Evolutionary conservation across 371 early-diverging fungal species (phyloP), one percentile per base, ranked within the genome.

Genomic region (Mortierella sp.): DNA sequence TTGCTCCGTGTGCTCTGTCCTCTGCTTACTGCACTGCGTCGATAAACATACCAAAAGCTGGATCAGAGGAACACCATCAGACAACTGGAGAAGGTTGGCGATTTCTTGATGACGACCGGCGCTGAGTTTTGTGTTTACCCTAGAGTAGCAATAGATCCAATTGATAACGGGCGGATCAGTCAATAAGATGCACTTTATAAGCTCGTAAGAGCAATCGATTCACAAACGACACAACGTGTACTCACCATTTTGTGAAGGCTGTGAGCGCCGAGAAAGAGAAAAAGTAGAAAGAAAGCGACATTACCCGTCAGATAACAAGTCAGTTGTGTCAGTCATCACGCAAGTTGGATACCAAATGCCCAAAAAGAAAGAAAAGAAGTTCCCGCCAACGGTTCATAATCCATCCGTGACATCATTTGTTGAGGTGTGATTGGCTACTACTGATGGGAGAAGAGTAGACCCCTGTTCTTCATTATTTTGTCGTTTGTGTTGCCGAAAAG

Each of bases 41-140:
- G 45, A 58, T 28, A 75, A 75, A 71, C 84, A 72, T 54, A 84
- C 96, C 83, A 98, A 88, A 48, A 97, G 91, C 73, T 96, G 94
- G 72, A 98, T 94, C 42, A 98, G 90, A 54, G 93, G 93, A 47
- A 96, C 97, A 63, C 99, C 99, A 78, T 95, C 94, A 0, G 96
- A 90, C 38, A 98, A 84, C 78, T 97, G 98, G 5, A 88, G 88
- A 70, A 84, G 73, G 47, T 84, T 92, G 89, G 44, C 96, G 80
- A 83, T 96, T 90, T 50, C 91, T 83, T 72, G 97, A 94, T 72
- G 94, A 91, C 19, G 91, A 84, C 91, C 90, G 58, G 91, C 89
- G 70, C 91, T 91, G 28, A 99, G 91, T 81, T 98, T 96, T 73
- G 92, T 97, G 89, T 99, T 99, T 65, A 98, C 95, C 99, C 98